These are phyloP conservation scores for Irpex rosettiformis DNA, from an alignment of 1,284 basidiomycete species.

Conservation along the genomic window DNA sequence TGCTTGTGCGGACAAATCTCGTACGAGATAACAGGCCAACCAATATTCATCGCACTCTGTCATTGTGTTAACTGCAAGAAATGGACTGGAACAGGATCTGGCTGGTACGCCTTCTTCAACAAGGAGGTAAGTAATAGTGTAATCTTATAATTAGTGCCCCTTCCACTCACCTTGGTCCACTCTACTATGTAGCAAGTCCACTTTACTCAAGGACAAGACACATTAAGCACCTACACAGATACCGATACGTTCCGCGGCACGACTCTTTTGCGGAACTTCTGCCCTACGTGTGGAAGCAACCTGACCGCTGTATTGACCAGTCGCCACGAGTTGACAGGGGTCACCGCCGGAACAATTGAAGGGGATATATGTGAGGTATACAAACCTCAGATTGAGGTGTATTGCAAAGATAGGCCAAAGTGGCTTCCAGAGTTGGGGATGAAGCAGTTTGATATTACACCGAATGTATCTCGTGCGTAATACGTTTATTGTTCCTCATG, in stretches of 20 bases:
- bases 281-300: not conserved
- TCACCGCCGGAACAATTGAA: not conserved
- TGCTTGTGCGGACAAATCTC: constrained; percentile 1
- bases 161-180: too few relatives aligned
- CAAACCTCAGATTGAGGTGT: not conserved
- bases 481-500: too few relatives aligned
- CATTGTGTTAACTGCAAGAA: constrained; percentile 3
- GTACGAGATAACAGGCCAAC: not conserved
- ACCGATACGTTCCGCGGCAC: not conserved
- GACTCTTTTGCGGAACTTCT: not conserved
- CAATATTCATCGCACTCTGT: not conserved
- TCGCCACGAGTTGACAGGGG: not conserved
- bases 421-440: not conserved
- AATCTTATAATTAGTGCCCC: not conserved
- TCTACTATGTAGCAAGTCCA: not conserved
- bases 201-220: not conserved
- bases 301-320: not conserved
- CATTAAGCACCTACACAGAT: not conserved
- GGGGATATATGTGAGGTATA: not conserved
- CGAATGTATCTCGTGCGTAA: too few relatives aligned
- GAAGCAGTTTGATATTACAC: not conserved
- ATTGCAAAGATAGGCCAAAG: not conserved
- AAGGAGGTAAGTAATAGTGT: not conserved
- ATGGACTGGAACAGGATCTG: not conserved
- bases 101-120: not conserved